Conservation (phyloP, 2,329 filamentous ascomycete genomes). For the Aspergillus ochraceus region DNA sequence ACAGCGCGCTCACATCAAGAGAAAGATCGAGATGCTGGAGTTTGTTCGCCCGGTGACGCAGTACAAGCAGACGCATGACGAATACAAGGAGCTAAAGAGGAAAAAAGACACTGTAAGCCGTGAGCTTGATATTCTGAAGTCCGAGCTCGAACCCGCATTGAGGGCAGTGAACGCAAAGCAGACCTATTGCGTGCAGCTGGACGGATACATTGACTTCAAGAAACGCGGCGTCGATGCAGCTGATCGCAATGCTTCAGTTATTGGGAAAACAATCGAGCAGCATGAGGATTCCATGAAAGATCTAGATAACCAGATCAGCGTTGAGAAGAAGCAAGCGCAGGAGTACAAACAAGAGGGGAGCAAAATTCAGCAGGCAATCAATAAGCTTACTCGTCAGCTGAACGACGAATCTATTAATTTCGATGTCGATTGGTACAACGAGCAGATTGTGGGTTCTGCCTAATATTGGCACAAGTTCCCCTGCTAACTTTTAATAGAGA, state of each 20-base stretch:
- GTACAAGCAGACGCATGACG: conserved; percentile 58
- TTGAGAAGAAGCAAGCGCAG: conserved; percentile 52
- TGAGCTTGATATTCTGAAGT: conserved; percentile 61
- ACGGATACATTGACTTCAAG: conserved; percentile 56
- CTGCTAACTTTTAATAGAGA: conserved; percentile 48
- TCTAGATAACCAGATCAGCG: conserved; percentile 44
- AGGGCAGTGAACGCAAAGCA: conserved; percentile 69
- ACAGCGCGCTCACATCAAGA: conserved; percentile 69
- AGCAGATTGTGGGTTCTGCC: conserved; percentile 62
- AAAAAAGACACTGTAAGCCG: conserved; percentile 55
- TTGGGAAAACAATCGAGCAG: conserved; percentile 45
- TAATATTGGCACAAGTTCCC: not conserved
- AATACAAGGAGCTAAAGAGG: conserved; percentile 55
- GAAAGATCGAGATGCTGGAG: conserved; percentile 64
- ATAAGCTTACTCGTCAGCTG: conserved; percentile 61
- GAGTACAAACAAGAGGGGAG: conserved; percentile 55
- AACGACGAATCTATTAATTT: conserved; percentile 66
- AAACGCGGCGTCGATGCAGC: conserved; percentile 55
- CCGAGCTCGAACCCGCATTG: conserved; percentile 66
- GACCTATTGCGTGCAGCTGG: conserved; percentile 59
- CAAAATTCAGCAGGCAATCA: conserved; percentile 58
- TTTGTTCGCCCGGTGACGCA: conserved; percentile 65
- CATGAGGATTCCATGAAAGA: conserved; percentile 38
- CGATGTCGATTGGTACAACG: conserved; percentile 69
- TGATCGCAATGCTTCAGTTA: conserved; percentile 50